Evolutionary conservation across 2,329 filamentous ascomycete genomes (phyloP), one percentile per base, ranked within the genome.

Genomic region (Cadophora luteo-olivacea): DNA sequence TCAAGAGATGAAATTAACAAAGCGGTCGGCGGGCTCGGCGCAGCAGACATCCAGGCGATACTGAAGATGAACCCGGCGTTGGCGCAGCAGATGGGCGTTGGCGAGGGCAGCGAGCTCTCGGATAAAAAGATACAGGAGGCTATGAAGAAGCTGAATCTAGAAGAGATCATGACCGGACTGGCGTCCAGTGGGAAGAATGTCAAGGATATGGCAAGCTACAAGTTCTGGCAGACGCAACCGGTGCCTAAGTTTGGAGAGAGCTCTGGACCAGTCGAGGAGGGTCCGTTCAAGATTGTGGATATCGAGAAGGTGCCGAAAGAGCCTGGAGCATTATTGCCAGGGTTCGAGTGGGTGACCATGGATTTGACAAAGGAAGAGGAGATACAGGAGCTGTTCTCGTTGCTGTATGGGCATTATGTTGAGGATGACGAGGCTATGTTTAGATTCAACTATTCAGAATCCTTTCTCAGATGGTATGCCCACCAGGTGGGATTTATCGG

Each of bases 161-260:
- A 89, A 77, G 90, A 93, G 71, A 87, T 92, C 77, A 87, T 93
- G 86, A 92, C 91, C 0, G 91, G 91, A 0, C 80, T 92, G 76
- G 91, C 94, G 19, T 84, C 92, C 8, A 89, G 88, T 70, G 92
- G 92, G 66, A 97, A 96, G 85, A 97, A 97, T 77, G 90, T 89
- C 75, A 97, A 97, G 83, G 94, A 97, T 78, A 97, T 97, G 93
- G 94, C 91, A 7, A 92, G 91, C 68, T 97, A 98, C 86, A 97
- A 97, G 82, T 99, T 99, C 83, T 99, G 96, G 96, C 90, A 93
- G 80, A 99, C 96, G 58, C 96, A 99, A 80, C 96, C 96, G 0
- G 96, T 99, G 68, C 92, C 92, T 62, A 91, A 90, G 77, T 97
- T 98, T 77, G 90, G 87, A 75, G 83, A 90, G 79, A 80, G 86